A percentile compares a stretch with the other conserved stretches of the same genome.
These are phyloP conservation scores for Candida khao-thaluensis DNA, from an alignment of 805 yeast species.

Conservation along the genomic window DNA sequence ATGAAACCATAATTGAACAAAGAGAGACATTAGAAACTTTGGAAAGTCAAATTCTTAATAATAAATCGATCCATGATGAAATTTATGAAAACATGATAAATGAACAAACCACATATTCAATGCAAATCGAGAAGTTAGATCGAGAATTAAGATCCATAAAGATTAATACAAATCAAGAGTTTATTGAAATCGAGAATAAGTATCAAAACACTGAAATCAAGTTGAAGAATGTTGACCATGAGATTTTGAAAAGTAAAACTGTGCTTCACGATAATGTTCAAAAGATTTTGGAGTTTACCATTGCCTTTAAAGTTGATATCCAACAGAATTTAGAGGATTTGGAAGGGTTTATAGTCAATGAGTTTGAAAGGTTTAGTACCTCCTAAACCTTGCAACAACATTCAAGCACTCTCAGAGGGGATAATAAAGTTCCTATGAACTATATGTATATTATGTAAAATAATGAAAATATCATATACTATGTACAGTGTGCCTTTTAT, in stretches of 20 bases:
- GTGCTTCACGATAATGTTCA: conserved; percentile 53
- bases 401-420: too few species aligned
- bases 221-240: conserved; percentile 48
- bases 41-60: conserved; percentile 53
- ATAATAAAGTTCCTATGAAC: too few species aligned
- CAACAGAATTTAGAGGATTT: conserved; percentile 64
- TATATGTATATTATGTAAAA: conserved; percentile 7
- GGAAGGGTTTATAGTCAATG: conserved; percentile 42
- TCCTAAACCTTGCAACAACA: too few species aligned
- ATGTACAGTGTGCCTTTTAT: conserved; percentile 4
- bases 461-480: conserved; percentile 3
- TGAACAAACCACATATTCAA: conserved; percentile 51
- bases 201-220: conserved; percentile 53
- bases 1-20: conserved; percentile 56
- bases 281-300: conserved; percentile 56
- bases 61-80: conserved; percentile 55
- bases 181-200: conserved; percentile 44
- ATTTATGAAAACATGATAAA: conserved; percentile 53
- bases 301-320: conserved; percentile 64
- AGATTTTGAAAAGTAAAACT: conserved; percentile 47
- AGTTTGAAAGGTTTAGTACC: conserved; percentile 17
- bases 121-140: conserved; percentile 66
- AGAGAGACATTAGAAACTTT: conserved; percentile 55
- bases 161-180: conserved; percentile 48
- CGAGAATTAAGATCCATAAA: conserved; percentile 53